A percentile compares a stretch with the other conserved stretches of the same genome.
These are phyloP conservation scores for Candida broadrunensis DNA, from an alignment of 805 yeast species.

Conservation along the genomic window DNA sequence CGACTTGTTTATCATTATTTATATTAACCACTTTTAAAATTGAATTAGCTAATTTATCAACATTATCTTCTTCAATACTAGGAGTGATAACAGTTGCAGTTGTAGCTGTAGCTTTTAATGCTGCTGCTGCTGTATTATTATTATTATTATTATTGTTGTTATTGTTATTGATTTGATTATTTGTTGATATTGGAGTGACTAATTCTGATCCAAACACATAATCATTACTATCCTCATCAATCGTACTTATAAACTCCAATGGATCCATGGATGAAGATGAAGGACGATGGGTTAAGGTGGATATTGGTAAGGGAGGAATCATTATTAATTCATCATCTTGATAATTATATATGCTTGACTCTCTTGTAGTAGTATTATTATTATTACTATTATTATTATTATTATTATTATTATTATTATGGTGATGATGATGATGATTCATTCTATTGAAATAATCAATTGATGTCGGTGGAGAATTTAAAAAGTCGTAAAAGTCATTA, in stretches of 20 bases:
- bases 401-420: not conserved
- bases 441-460: not conserved
- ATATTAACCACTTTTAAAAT: conserved; percentile 13
- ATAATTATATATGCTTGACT: not conserved
- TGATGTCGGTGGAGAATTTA: not conserved
- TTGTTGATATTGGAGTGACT: not conserved
- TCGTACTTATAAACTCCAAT: not conserved
- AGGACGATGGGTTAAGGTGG: not conserved
- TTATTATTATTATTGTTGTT: not conserved
- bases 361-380: not conserved
- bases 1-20: conserved; percentile 7
- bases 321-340: not conserved
- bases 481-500: not conserved
- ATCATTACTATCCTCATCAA: too few species aligned
- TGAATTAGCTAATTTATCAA: conserved; percentile 15
- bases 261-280: not conserved
- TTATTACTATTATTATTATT: not conserved
- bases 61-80: conserved; percentile 7
- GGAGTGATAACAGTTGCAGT: too few species aligned
- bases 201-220: too few species aligned
- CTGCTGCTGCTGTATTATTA: not conserved
- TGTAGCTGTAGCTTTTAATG: not conserved
- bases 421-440: not conserved
- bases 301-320: not conserved
- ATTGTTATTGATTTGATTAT: not conserved